Base-by-base conservation (phyloP, 2,329 filamentous ascomycete species). In the Shiraia bambusicola region DNA sequence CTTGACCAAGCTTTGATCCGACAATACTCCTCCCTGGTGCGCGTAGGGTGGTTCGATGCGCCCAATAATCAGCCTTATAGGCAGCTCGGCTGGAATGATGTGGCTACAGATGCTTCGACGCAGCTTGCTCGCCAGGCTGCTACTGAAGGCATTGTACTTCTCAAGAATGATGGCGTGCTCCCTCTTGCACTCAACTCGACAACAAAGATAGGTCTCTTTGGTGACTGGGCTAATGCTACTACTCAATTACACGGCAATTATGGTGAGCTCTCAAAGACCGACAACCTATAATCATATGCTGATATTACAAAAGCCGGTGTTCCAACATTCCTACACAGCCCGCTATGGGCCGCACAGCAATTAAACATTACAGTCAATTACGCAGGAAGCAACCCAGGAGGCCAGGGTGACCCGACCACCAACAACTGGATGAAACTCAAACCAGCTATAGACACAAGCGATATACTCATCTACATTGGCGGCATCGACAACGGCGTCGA, bases 181-280 rank as follows among this genome's bases (percentile, higher is more conserved):
- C 78, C 78, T 0, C 57, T 79, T 3, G 39, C 54, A 6, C 51
- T 70, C 1, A 59, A 53, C 13, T 65, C 58, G 2, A 70, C 67
- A 16, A 66, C 58, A n/a, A 71, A 63, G 2, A 64, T 84, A 3
- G 80, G 79, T 1, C 63, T 84, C n/a, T 70, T 84, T 33, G 81
- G 81, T 0, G 73, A 73, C 28, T 84, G 79, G 73, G 80, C 77
- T 1, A 80, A 80, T 42, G 76, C 77, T 2, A 55, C 50, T 2
- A 68, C 66, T 3, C 72, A 81, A 48, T 72, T 85, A 69, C 77
- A 79, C 34, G 82, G 81, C 0, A 80, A 79, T 46, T 83, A 83
- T 61, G 19, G 19, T 22, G 19, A 22, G 19, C 8, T 5, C 19
- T 22, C 19, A 22, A 22, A 22, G 4, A 22, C 4, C 8, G 4